Percentiles rank a stretch among this genome's conserved stretches.
These are phyloP conservation scores for Hericium erinaceus DNA, from an alignment of 768 basidiomycete species.

Conservation along the genomic window DNA sequence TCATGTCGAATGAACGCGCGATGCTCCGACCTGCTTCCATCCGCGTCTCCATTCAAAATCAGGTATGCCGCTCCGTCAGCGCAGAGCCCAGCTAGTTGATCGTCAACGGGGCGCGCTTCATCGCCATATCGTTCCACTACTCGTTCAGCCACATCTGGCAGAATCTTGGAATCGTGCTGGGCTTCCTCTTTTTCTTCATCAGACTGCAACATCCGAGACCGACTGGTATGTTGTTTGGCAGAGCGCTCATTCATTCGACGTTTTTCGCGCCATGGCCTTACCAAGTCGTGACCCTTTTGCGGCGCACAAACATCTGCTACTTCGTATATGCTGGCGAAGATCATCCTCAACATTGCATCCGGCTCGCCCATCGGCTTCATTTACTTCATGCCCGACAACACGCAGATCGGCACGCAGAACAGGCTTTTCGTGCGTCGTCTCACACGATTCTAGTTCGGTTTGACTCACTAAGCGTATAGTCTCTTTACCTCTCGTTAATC, in stretches of 20 bases:
- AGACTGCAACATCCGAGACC: conserved; percentile 27
- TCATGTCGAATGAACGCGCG: conserved; percentile 70
- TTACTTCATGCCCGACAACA: conserved; percentile 28
- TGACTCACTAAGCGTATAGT: not conserved
- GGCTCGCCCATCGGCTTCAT: conserved; percentile 34
- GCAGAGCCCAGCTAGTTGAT: conserved; percentile 44
- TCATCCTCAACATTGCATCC: conserved; percentile 23
- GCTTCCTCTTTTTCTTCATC: conserved; percentile 54
- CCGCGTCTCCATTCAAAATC: conserved; percentile 47
- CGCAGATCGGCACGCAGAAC: conserved; percentile 31
- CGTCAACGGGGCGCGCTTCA: conserved; percentile 55
- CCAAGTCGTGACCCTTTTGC: conserved; percentile 24
- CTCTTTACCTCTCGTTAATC: conserved; percentile 27
- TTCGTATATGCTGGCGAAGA: conserved; percentile 31
- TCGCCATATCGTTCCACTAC: conserved; percentile 34
- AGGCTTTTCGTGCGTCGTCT: conserved; percentile 31
- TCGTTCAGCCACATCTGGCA: conserved; percentile 39
- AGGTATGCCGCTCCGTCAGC: conserved; percentile 70
- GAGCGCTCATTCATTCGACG: conserved; percentile 20
- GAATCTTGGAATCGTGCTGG: conserved; percentile 64
- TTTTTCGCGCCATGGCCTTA: conserved; percentile 31
- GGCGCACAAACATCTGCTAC: conserved; percentile 23
- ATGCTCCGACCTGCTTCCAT: conserved; percentile 51
- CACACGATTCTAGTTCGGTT: no score
- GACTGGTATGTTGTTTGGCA: conserved; percentile 48